These are phyloP conservation scores for Elongisporangium prolatum DNA, from an alignment of 352 stramenopile species.

Conservation along the genomic window DNA sequence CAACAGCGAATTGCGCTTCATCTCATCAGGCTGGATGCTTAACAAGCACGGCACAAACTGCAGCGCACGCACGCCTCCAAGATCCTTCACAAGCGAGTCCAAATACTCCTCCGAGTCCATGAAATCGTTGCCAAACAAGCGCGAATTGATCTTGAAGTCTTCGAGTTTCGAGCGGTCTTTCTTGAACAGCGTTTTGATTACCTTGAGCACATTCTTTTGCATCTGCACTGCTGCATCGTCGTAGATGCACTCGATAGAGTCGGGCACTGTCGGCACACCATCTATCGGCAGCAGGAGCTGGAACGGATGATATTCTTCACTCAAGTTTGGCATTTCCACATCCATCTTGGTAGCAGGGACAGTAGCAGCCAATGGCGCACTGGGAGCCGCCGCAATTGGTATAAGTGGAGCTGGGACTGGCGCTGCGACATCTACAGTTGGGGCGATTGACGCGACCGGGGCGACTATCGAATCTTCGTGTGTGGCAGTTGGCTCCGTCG, in stretches of 20 bases:
- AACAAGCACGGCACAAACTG: conserved; percentile 64
- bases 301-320: conserved; percentile 36
- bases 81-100: conserved; percentile 53
- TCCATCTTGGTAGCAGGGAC: neutral
- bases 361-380: neutral
- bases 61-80: conserved; percentile 50
- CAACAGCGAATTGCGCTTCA: conserved; percentile 53
- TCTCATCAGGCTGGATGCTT: conserved; percentile 51
- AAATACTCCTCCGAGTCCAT: conserved; percentile 71
- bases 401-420: neutral
- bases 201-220: conserved; percentile 71
- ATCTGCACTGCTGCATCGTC: conserved; percentile 54
- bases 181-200: conserved; percentile 61
- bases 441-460: neutral
- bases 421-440: neutral
- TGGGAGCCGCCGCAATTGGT: neutral
- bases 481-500: neutral
- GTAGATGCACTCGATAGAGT: conserved; percentile 54
- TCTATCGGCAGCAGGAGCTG: conserved; percentile 44
- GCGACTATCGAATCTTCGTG: neutral
- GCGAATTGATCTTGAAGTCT: conserved; percentile 82
- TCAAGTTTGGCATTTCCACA: neutral
- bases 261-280: conserved; percentile 36
- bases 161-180: conserved; percentile 51
- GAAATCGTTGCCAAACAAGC: conserved; percentile 73